These are phyloP conservation scores for Hortiboletus campestris DNA, from an alignment of 768 basidiomycete species.

Conservation along the genomic window DNA sequence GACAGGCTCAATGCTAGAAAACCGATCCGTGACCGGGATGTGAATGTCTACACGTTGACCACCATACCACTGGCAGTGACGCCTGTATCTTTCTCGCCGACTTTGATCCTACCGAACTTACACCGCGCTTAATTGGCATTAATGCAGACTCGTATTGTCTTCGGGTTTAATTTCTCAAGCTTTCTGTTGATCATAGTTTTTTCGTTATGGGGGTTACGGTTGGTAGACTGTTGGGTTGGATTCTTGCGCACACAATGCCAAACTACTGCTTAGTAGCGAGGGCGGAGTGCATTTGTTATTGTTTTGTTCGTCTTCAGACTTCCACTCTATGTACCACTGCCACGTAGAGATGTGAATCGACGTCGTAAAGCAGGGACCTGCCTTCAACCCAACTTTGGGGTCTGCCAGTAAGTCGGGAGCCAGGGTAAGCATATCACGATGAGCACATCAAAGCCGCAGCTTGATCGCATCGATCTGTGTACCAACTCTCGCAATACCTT, in stretches of 20 bases:
- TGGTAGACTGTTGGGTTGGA: too few relatives aligned
- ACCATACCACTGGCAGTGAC: background rate
- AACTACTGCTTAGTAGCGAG: too few relatives aligned
- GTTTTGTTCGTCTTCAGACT: background rate
- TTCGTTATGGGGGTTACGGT: too few relatives aligned
- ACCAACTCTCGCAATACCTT: background rate
- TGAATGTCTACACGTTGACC: background rate
- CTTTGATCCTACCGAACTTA: too few relatives aligned
- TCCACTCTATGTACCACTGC: background rate
- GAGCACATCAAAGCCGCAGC: background rate
- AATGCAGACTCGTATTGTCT: background rate
- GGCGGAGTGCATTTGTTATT: background rate
- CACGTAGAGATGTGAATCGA: background rate
- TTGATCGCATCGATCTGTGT: conserved; percentile 13
- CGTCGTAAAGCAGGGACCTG: background rate
- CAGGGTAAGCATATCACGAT: background rate
- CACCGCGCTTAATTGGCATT: background rate
- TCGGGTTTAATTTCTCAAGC: too few relatives aligned
- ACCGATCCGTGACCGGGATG: conserved; percentile 6
- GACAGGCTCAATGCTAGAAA: conserved; percentile 12
- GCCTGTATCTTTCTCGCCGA: background rate
- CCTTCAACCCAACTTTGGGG: too few relatives aligned
- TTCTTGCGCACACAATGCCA: background rate
- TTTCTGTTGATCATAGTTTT: too few relatives aligned
- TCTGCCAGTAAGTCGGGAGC: too few relatives aligned